These are phyloP conservation scores for Xylaria sp. DNA, from an alignment of 495 filamentous ascomycete species.

Conservation along the genomic window DNA sequence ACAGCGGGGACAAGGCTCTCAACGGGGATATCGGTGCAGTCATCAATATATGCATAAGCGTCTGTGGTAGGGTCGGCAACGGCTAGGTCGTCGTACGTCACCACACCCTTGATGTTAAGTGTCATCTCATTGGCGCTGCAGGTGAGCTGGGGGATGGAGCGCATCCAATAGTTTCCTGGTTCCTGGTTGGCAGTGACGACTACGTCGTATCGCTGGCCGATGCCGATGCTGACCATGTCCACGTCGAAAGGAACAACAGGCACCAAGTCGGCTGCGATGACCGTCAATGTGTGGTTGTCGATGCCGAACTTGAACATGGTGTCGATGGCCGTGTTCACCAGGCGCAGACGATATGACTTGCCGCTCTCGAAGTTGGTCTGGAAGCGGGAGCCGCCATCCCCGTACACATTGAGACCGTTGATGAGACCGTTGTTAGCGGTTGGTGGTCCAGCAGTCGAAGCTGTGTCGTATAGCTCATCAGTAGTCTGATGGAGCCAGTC, in stretches of 20 bases:
- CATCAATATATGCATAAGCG: slow-evolving; percentile 38
- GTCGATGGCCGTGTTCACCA: slow-evolving; percentile 64
- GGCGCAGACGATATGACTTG: slow-evolving; percentile 57
- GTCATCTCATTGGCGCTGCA: slow-evolving; percentile 49
- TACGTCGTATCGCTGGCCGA: slow-evolving; percentile 74
- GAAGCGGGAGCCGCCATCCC: slow-evolving; percentile 47
- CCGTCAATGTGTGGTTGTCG: slow-evolving; percentile 57
- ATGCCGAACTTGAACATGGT: slow-evolving; percentile 56
- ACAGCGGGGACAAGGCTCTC: slow-evolving; percentile 53
- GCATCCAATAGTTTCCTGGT: slow-evolving; percentile 66
- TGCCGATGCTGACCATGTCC: slow-evolving; percentile 59
- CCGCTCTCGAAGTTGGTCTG: slow-evolving; percentile 50
- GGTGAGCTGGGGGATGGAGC: slow-evolving; percentile 62
- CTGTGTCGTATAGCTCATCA: slow-evolving; percentile 44
- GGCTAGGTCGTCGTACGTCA: slow-evolving; percentile 55
- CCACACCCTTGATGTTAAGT: slow-evolving; percentile 63
- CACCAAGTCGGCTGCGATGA: slow-evolving; percentile 56
- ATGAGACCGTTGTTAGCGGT: slow-evolving; percentile 55
- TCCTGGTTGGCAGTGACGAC: slow-evolving; percentile 64
- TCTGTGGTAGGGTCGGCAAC: slow-evolving; percentile 45
- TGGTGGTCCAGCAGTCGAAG: slow-evolving; percentile 49
- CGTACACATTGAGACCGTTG: slow-evolving; percentile 57
- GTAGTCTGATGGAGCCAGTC: slow-evolving; percentile 57
- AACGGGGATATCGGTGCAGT: slow-evolving; percentile 49
- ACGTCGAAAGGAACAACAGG: slow-evolving; percentile 56